Evolutionary conservation across 805 yeast genomes (phyloP), one percentile per base, ranked within the genome.

Genomic region (Starmerella potacharoeniae): DNA sequence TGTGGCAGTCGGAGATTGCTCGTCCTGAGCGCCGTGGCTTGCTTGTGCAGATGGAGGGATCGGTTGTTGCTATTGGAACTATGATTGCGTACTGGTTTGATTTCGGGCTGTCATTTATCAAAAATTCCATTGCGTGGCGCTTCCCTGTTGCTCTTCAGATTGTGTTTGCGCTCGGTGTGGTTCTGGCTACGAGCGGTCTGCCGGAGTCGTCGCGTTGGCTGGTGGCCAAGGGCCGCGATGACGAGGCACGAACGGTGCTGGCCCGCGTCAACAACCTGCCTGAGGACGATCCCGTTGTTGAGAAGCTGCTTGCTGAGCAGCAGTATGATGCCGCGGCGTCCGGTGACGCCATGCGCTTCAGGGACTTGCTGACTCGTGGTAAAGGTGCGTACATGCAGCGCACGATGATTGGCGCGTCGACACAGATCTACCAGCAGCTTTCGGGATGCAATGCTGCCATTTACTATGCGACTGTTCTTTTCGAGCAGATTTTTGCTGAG

Each of bases 191-290:
- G 42, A 64, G 79, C 44, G 77, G 80, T 45, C 70, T 90, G 30
- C 97, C 97, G 1, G 97, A 90, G 69, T 81, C 91, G 47, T 96
- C 96, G 0, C 75, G 97, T 58, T 90, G 78, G 73, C 81, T 79
- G 65, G 86, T 91, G 10, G 81, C 81, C 63, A 81, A 83, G 62
- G 83, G 84, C 65, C 61, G 77, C 69, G 57, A 74, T 74, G 65
- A 71, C 68, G 72, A 69, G 55, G 72, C 68, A 28, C 60, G 63
- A 53, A 78, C 75, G 54, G 75, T 81, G 50, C 75, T 78, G 58
- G 75, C 77, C 64, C 72, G 79, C 64, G 74, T 77, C 57, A 66
- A 54, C 41, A 45, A 56, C 44, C 42, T 52, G n/a, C 57, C 62
- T 43, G 55, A 52, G 46, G 64, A 58, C 41, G 53, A 60, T 43